Conservation (phyloP, 352 stramenopile species). For the Phytophthora tubulina region DNA sequence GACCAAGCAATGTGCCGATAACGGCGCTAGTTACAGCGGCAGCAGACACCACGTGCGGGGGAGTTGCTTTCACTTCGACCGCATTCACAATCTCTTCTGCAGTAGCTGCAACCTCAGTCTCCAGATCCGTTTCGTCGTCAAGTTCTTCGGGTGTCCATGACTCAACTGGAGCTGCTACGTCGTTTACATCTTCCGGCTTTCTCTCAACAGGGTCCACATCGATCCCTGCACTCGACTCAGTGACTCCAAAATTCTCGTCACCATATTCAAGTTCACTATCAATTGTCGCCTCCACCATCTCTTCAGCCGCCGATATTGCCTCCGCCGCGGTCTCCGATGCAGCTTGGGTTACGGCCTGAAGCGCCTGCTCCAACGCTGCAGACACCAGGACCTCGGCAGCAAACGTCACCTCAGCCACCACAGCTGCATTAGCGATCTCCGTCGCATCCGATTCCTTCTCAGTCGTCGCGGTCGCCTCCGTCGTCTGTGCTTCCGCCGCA, state of each 20-base stretch:
- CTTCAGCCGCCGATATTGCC: background rate
- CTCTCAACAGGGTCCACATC: background rate
- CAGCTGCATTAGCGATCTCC: background rate
- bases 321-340: background rate
- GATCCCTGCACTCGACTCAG: background rate
- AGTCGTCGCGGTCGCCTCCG: background rate
- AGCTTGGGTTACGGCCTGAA: constrained; percentile 9
- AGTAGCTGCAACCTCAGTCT: constrained; percentile 14
- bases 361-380: background rate
- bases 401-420: background rate
- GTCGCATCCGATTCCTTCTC: no score
- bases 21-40: constrained; percentile 31
- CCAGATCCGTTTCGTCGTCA: constrained; percentile 14
- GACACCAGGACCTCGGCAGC: background rate
- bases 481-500: no score
- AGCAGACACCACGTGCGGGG: constrained; percentile 27
- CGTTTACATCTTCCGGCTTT: background rate
- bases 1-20: constrained; percentile 23
- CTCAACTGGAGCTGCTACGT: background rate
- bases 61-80: constrained; percentile 23
- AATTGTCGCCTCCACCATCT: background rate
- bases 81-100: constrained; percentile 22
- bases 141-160: background rate
- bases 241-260: background rate
- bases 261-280: background rate